phyloP scores from a whole-genome alignment of 2,329 filamentous ascomycete genomes.

The Trichophyton rubrum region DNA sequence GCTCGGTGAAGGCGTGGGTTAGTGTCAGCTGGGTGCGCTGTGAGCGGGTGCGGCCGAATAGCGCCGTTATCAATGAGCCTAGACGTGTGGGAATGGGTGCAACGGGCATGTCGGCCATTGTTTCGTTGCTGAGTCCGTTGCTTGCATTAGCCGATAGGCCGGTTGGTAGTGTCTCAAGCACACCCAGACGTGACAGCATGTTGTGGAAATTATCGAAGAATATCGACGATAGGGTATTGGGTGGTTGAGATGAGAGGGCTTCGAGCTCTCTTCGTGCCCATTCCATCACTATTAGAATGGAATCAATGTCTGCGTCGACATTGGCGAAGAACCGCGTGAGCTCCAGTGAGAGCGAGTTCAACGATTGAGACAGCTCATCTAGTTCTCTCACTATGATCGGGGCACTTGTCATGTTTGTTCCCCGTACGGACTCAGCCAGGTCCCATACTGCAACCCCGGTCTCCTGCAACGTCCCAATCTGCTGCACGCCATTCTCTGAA shows the following conservation, averaged over 20 bases:
- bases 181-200: slow-evolving; percentile 48
- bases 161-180: slow-evolving; percentile 28
- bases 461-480: slow-evolving; percentile 78
- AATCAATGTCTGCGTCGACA: slow-evolving; percentile 85
- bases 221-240: slow-evolving; percentile 51
- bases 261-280: slow-evolving; percentile 81
- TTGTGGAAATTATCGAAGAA: slow-evolving; percentile 76
- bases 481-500: slow-evolving; percentile 74
- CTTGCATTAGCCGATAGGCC: background rate
- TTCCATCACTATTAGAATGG: slow-evolving; percentile 88
- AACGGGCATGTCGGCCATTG: background rate
- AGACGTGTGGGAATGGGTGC: slow-evolving; percentile 47
- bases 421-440: slow-evolving; percentile 75
- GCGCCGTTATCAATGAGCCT: slow-evolving; percentile 53
- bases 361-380: slow-evolving; percentile 70
- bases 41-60: slow-evolving; percentile 69
- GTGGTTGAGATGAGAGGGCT: slow-evolving; percentile 50
- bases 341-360: slow-evolving; percentile 73
- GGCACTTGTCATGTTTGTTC: slow-evolving; percentile 81
- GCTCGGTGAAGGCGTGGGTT: slow-evolving; percentile 77
- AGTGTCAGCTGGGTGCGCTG: slow-evolving; percentile 71
- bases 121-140: slow-evolving; percentile 4
- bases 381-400: slow-evolving; percentile 74
- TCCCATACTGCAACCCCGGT: slow-evolving; percentile 93
- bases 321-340: slow-evolving; percentile 87